Evolutionary conservation across 345 rosid species (phyloP), one percentile per base, ranked within the genome.

Genomic region (Arabis alpina): DNA sequence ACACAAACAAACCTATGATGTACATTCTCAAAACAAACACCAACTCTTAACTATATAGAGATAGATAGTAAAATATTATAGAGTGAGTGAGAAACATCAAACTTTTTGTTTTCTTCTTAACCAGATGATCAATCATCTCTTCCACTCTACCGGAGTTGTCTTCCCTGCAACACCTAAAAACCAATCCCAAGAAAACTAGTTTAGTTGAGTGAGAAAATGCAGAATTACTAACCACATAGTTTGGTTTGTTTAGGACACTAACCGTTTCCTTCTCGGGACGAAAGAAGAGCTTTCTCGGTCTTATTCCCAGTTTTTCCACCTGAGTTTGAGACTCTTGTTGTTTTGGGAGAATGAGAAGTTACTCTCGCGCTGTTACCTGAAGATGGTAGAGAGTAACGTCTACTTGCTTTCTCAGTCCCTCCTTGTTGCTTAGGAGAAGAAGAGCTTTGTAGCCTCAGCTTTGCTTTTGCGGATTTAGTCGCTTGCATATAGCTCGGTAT

Each of bases 401-500:
- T 41, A 47, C 65, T 85, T 57, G 64, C 82, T 80, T 85, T 88
- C 70, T 90, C 98, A 68, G 44, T 62, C 30, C 41, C 83, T 1
- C 34, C 82, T 2, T 85, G 91, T 49, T 82, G 88, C 73, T 68
- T 79, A 39, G 84, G 80, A 25, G 85, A 68, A 54, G 89, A 89
- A 51, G 97, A 90, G 40, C 86, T 89, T 76, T 90, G 97, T 15
- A 80, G 82, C 69, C 93, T 90, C 77, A 90, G 82, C 78, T 93
- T 90, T 61, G 96, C 98, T 85, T 88, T 90, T 2, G 92, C 98
- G 40, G 96, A 90, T 82, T 77, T 82, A 44, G 97, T 93, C 44
- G 93, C 97, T 73, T 84, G 88, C 98, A 93, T 90, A 75, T 88
- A 90, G 83, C 98, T 90, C 6, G 98, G 97, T 58, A 90, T 28